These are phyloP conservation scores for Sporothrix schenckii DNA, from an alignment of 2,329 filamentous ascomycete genomes.

Conservation along the genomic window DNA sequence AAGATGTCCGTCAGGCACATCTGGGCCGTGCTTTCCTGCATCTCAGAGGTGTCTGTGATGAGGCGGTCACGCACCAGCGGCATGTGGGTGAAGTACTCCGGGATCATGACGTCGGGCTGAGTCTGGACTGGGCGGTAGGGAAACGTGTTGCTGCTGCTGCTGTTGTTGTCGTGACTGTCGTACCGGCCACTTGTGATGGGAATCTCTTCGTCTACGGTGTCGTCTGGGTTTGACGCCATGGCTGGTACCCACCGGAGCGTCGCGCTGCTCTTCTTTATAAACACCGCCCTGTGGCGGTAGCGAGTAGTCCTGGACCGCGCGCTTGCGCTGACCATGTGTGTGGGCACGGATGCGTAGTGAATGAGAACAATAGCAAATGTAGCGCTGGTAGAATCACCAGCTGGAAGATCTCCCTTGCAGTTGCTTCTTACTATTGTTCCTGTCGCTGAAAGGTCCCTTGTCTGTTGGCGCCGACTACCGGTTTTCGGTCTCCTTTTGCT, in stretches of 20 bases:
- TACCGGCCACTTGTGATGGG: slow-evolving; percentile 16
- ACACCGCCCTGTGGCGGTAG: slow-evolving; percentile 36
- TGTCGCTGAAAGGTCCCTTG: slow-evolving; percentile 14
- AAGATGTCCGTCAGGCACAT: slow-evolving; percentile 70
- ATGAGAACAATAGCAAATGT: slow-evolving; percentile 32
- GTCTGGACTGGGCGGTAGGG: slow-evolving; percentile 9
- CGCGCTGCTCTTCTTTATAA: slow-evolving; percentile 36
- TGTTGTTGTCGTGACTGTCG: not conserved
- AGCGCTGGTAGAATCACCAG: slow-evolving; percentile 20
- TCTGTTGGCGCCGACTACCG: slow-evolving; percentile 2
- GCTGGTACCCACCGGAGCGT: not conserved
- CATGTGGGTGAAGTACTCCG: slow-evolving; percentile 59
- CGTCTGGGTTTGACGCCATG: slow-evolving; percentile 30
- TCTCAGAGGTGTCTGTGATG: slow-evolving; percentile 66
- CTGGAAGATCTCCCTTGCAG: not conserved
- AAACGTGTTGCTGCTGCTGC: not conserved
- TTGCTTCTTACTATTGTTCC: slow-evolving; percentile 34
- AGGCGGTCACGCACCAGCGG: slow-evolving; percentile 69
- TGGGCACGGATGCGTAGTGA: not conserved
- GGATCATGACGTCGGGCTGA: slow-evolving; percentile 45
- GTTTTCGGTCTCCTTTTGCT: slow-evolving; percentile 11
- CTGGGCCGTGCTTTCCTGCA: slow-evolving; percentile 70
- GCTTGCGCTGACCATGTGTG: slow-evolving; percentile 33
- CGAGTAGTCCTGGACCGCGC: slow-evolving; percentile 30
- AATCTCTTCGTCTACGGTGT: slow-evolving; percentile 31